These are phyloP conservation scores for Calonectria pseudoturangicola DNA, from an alignment of 2,329 filamentous ascomycete genomes.

Conservation along the genomic window DNA sequence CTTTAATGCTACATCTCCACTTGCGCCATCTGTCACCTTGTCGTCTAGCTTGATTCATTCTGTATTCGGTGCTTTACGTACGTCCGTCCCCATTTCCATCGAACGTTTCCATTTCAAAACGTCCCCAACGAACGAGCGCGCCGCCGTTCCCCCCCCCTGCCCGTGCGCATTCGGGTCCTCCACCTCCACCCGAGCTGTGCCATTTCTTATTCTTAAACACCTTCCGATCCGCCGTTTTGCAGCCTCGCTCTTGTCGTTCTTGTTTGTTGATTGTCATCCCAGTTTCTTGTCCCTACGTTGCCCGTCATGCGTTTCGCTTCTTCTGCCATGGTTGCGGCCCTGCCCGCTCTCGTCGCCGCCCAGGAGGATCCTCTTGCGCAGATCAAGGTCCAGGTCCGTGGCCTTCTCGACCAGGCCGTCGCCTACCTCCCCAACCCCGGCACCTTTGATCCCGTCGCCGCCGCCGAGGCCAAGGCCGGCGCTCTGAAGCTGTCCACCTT, in stretches of 20 bases:
- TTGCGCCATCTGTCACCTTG: conserved; percentile 26
- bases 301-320: conserved; percentile 75
- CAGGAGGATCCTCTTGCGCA: conserved; percentile 70
- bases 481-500: conserved; percentile 70
- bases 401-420: conserved; percentile 77
- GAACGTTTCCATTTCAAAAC: conserved; percentile 24
- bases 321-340: conserved; percentile 68
- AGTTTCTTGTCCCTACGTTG: conserved; percentile 22
- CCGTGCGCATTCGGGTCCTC: conserved; percentile 34
- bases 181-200: conserved; percentile 33
- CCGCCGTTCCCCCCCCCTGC: conserved; percentile 19
- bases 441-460: conserved; percentile 63
- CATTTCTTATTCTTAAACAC: conserved; percentile 37
- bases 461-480: conserved; percentile 63
- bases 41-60: conserved; percentile 40
- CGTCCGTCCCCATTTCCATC: conserved; percentile 26
- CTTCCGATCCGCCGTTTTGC: conserved; percentile 32
- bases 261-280: conserved; percentile 29
- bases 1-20: conserved; percentile 53
- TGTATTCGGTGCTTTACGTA: conserved; percentile 34
- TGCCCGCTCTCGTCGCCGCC: conserved; percentile 74
- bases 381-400: conserved; percentile 78
- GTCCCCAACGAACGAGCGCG: conserved; percentile 35
- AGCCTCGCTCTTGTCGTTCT: conserved; percentile 35
- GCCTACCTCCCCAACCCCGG: conserved; percentile 71